These are phyloP conservation scores for Pyronema omphalodes DNA, from an alignment of 495 filamentous ascomycete genomes.

Conservation along the genomic window DNA sequence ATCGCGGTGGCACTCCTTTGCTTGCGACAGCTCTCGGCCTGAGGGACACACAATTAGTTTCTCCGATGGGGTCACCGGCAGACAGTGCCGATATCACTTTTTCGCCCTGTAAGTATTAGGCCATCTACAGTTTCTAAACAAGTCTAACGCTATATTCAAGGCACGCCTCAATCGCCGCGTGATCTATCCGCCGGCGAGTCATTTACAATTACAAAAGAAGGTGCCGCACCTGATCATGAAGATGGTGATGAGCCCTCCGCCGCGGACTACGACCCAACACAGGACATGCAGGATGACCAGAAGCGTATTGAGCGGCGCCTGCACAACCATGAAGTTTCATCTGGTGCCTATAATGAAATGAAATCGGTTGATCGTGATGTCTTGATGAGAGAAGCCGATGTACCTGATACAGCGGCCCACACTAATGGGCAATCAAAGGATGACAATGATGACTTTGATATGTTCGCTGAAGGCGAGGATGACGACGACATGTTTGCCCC, in stretches of 20 bases:
- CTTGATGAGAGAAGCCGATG: conserved; percentile 31
- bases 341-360: conserved; percentile 43
- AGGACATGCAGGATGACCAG: conserved; percentile 81
- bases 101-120: not conserved
- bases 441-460: conserved; percentile 57
- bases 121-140: not conserved
- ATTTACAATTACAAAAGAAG: conserved; percentile 38
- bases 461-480: conserved; percentile 84
- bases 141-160: not conserved
- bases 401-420: conserved; percentile 24
- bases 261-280: conserved; percentile 85
- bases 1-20: conserved; percentile 48
- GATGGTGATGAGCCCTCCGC: conserved; percentile 69
- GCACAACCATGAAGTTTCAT: conserved; percentile 37
- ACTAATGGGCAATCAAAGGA: conserved; percentile 29
- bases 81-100: not conserved
- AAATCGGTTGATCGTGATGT: conserved; percentile 37
- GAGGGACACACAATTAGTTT: conserved; percentile 25
- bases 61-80: conserved; percentile 32
- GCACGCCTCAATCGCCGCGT: not conserved
- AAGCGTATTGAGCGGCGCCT: conserved; percentile 44
- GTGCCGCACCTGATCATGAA: conserved; percentile 43
- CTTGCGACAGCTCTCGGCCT: conserved; percentile 59
- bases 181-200: conserved; percentile 8
- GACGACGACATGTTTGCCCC: conserved; percentile 78